Conservation (phyloP, 2,329 filamentous ascomycete species). For the Aspergillus terreus region DNA sequence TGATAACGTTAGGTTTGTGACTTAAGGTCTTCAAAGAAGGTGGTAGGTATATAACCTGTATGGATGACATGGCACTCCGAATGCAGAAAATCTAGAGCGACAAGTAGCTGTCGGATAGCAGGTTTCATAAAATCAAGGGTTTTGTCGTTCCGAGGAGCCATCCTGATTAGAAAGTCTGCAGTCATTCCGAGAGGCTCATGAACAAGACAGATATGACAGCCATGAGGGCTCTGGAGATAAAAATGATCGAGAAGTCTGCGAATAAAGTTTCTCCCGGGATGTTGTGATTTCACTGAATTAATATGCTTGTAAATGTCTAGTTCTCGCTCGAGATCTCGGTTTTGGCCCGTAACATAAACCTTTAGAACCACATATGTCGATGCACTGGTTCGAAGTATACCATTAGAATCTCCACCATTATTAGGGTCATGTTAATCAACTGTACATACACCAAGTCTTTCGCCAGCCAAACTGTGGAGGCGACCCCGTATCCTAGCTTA, state of each 20-base stretch:
- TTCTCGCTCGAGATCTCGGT: too few relatives aligned
- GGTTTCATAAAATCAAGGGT: conserved; percentile 12
- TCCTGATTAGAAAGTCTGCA: conserved; percentile 7
- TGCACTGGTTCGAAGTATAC: too few relatives aligned
- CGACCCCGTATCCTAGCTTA: too few relatives aligned
- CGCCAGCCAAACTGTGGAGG: too few relatives aligned
- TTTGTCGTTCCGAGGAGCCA: conserved; percentile 5
- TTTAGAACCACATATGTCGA: too few relatives aligned
- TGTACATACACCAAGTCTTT: too few relatives aligned
- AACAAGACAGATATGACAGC: conserved; percentile 21
- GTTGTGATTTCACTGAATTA: conserved; percentile 11
- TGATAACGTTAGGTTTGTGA: background rate
- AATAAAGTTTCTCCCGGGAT: conserved; percentile 17
- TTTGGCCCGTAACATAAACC: too few relatives aligned
- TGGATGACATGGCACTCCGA: conserved; percentile 10
- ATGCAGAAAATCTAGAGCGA: conserved; percentile 13
- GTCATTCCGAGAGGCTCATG: conserved; percentile 18
- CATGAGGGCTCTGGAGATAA: conserved; percentile 16
- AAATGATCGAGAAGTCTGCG: conserved; percentile 18
- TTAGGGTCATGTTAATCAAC: too few relatives aligned
- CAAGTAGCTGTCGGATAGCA: conserved; percentile 13
- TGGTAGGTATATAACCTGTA: conserved; percentile 5
- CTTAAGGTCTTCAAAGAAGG: too few relatives aligned
- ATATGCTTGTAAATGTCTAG: too few relatives aligned
- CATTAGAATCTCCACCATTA: too few relatives aligned